Percentiles rank a stretch among this genome's conserved stretches.
These are phyloP conservation scores for Cornus florida DNA, from an alignment of 148 eudicot species.

Conservation along the genomic window DNA sequence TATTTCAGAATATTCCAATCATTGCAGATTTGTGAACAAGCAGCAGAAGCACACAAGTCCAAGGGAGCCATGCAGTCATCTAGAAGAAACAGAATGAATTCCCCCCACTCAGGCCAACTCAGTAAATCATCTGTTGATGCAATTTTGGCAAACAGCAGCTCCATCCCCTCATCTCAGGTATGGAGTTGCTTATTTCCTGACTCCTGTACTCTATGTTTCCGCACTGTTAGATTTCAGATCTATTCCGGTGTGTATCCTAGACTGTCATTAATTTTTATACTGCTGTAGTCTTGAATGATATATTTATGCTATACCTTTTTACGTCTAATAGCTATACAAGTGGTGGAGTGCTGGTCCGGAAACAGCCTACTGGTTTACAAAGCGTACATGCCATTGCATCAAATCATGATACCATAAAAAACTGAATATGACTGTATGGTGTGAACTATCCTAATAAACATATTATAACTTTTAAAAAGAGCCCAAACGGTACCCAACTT, in stretches of 20 bases:
- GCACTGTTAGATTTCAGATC: not conserved
- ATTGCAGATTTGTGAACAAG: constrained; percentile 92
- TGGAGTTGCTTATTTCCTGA: not conserved
- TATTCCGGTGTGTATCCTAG: not conserved
- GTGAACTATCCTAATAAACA: not conserved
- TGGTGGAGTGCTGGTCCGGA: not conserved
- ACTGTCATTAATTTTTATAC: not conserved
- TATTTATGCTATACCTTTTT: not conserved
- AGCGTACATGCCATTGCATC: not conserved
- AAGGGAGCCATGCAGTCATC: constrained; percentile 72
- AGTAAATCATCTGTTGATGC: constrained; percentile 91
- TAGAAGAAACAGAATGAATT: constrained; percentile 63
- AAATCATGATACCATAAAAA: not conserved
- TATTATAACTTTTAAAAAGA: not conserved
- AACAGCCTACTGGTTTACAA: not conserved
- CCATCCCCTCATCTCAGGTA: constrained; percentile 66
- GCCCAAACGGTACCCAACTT: not conserved
- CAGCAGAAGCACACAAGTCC: constrained; percentile 99
- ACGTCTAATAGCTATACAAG: not conserved
- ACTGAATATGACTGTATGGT: not conserved
- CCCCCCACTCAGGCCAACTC: constrained; percentile 68
- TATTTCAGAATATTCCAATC: not conserved
- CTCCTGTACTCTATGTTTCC: not conserved
- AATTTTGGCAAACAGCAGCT: constrained; percentile 52
- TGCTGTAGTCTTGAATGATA: not conserved